These are phyloP conservation scores for Globisporangium radiosum DNA, from an alignment of 352 stramenopile genomes.

Conservation along the genomic window DNA sequence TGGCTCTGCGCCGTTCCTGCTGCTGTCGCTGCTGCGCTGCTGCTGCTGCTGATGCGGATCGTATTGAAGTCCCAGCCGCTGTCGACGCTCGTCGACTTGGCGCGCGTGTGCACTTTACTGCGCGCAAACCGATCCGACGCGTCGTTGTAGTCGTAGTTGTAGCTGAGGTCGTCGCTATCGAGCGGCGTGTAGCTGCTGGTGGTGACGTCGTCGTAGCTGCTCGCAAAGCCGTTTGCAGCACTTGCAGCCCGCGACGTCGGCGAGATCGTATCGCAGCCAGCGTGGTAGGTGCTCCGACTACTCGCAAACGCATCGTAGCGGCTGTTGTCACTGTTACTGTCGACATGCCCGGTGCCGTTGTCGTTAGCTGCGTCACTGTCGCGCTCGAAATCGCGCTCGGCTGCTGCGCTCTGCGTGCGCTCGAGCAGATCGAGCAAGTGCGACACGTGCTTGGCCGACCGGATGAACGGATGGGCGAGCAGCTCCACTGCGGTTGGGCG, in stretches of 20 bases:
- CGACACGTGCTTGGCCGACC: conserved; percentile 55
- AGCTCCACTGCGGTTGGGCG: conserved; percentile 81
- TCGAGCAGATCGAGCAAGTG: conserved; percentile 68
- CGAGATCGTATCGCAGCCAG: background rate
- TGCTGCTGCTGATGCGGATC: conserved; percentile 43
- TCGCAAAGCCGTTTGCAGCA: background rate
- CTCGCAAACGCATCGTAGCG: background rate
- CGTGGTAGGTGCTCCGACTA: background rate
- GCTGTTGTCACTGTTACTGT: background rate
- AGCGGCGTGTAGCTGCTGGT: background rate
- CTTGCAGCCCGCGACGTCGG: background rate
- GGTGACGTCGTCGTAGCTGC: background rate
- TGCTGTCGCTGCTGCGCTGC: conserved; percentile 11
- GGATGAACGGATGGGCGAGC: conserved; percentile 84
- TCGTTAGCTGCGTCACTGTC: background rate
- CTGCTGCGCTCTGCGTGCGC: conserved; percentile 4
- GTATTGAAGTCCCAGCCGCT: conserved; percentile 80
- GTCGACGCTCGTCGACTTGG: conserved; percentile 32
- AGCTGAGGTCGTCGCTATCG: conserved; percentile 7
- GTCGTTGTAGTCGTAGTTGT: too few relatives aligned
- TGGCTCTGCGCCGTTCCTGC: conserved; percentile 10
- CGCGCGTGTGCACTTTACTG: conserved; percentile 32
- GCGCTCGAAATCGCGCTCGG: conserved; percentile 1
- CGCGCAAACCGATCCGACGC: conserved; percentile 19
- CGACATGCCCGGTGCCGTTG: background rate